These are phyloP conservation scores for Scutellaria minor DNA, from an alignment of 257 asterid species.

Conservation along the genomic window DNA sequence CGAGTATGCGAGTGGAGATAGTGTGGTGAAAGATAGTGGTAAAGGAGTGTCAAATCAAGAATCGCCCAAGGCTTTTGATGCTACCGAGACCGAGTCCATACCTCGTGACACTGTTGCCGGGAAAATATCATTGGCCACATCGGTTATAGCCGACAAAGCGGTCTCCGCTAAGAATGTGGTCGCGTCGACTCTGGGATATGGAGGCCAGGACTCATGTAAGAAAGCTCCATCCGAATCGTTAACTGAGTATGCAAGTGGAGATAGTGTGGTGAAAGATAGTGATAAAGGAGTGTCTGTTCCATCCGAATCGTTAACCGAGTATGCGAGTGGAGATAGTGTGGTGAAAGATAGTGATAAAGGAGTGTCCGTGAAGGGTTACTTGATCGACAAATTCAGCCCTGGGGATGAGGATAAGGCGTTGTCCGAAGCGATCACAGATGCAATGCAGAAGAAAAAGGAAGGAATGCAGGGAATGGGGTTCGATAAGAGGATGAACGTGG, in stretches of 20 bases:
- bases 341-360: conserved; percentile 46
- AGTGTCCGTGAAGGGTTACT: conserved; percentile 56
- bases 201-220: conserved; percentile 26
- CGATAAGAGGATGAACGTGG: not conserved
- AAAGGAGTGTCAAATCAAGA: conserved; percentile 26
- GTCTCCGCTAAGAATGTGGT: conserved; percentile 54
- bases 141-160: conserved; percentile 50
- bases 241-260: conserved; percentile 26
- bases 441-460: conserved; percentile 48
- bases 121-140: conserved; percentile 45
- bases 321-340: conserved; percentile 13
- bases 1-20: conserved; percentile 14
- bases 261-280: conserved; percentile 8
- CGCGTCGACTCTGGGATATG: conserved; percentile 56
- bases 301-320: conserved; percentile 38
- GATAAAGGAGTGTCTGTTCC: conserved; percentile 61
- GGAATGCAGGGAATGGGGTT: not conserved
- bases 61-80: conserved; percentile 40
- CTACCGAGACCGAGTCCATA: conserved; percentile 37
- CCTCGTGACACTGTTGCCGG: conserved; percentile 47
- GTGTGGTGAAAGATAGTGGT: not conserved
- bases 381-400: conserved; percentile 60
- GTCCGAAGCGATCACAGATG: conserved; percentile 57
- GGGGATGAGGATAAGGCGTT: conserved; percentile 83
- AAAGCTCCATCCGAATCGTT: conserved; percentile 29